These are phyloP conservation scores for Hygrocybe coccinea DNA, from an alignment of 768 basidiomycete genomes.

Conservation along the genomic window DNA sequence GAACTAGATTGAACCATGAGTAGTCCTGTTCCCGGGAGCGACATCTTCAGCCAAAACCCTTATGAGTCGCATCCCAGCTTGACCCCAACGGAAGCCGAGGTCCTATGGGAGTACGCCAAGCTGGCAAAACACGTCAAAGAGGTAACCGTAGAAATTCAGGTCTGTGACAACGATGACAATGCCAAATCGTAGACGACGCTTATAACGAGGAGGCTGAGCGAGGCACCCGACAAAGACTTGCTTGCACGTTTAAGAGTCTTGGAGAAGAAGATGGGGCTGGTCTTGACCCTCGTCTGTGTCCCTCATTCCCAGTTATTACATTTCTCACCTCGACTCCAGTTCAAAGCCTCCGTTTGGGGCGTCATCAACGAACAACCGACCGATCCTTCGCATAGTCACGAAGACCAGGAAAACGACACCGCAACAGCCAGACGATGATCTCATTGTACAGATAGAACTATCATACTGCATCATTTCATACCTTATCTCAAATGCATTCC, in stretches of 20 bases:
- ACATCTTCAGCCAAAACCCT: constrained; percentile 59
- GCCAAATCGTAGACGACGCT: constrained; percentile 42
- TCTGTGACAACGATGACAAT: neutral
- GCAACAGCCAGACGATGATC: constrained; percentile 23
- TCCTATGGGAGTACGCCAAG: constrained; percentile 92
- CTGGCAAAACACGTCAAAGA: constrained; percentile 74
- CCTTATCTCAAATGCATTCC: constrained; percentile 40
- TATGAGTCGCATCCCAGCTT: constrained; percentile 68
- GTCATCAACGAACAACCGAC: constrained; percentile 77
- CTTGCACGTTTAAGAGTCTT: constrained; percentile 71
- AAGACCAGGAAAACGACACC: constrained; percentile 23
- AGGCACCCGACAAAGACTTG: constrained; percentile 73
- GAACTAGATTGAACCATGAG: constrained; percentile 17
- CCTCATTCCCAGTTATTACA: neutral
- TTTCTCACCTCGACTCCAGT: constrained; percentile 41
- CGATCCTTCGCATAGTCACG: constrained; percentile 17
- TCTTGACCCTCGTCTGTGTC: constrained; percentile 75
- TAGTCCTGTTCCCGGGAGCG: constrained; percentile 25
- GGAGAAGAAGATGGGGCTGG: constrained; percentile 93
- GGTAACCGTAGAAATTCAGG: constrained; percentile 40
- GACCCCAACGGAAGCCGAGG: constrained; percentile 64
- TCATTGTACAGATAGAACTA: neutral
- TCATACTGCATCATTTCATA: neutral
- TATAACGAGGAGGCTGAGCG: constrained; percentile 64
- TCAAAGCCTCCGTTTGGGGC: constrained; percentile 95